Evolutionary conservation across 2,329 filamentous ascomycete genomes (phyloP).

Genomic region (Epicoccum nigrum): DNA sequence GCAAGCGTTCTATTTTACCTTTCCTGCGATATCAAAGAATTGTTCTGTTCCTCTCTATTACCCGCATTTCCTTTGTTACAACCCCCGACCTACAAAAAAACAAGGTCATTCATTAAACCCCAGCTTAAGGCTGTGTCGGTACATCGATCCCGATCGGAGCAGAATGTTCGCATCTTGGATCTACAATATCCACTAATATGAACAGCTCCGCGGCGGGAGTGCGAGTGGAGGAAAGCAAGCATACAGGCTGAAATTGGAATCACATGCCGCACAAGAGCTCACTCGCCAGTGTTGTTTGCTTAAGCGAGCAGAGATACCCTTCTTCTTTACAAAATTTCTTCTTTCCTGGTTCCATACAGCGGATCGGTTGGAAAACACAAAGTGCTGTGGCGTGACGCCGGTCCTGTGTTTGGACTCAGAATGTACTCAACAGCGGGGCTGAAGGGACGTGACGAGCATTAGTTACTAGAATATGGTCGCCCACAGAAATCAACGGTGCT

Average conservation of each 20-base stretch:
- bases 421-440: slow-evolving; percentile 42
- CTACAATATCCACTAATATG: slow-evolving; percentile 40
- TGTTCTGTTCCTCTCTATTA: slow-evolving; percentile 34
- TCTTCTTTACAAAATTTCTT: slow-evolving; percentile 23
- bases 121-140: slow-evolving; percentile 17
- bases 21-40: slow-evolving; percentile 43
- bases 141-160: slow-evolving; percentile 25
- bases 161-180: slow-evolving; percentile 31
- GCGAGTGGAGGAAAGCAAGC: slow-evolving; percentile 31
- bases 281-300: slow-evolving; percentile 44
- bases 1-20: slow-evolving; percentile 43
- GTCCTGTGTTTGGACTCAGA: slow-evolving; percentile 33
- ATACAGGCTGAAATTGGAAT: slow-evolving; percentile 46
- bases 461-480: slow-evolving; percentile 40
- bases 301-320: slow-evolving; percentile 48
- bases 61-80: slow-evolving; percentile 47
- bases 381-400: slow-evolving; percentile 23
- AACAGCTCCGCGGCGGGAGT: slow-evolving; percentile 28
- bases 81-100: slow-evolving; percentile 30
- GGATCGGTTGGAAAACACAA: slow-evolving; percentile 24
- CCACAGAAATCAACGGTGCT: slow-evolving; percentile 35
- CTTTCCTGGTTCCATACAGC: slow-evolving; percentile 10
- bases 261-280: slow-evolving; percentile 39
- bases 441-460: slow-evolving; percentile 42
- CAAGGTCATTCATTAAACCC: slow-evolving; percentile 26